A percentile compares a stretch with the other conserved stretches of the same genome.
Evolutionary conservation across 2,329 filamentous ascomycete genomes (phyloP).

Genomic region (Penicillium aurantiogriseum): DNA sequence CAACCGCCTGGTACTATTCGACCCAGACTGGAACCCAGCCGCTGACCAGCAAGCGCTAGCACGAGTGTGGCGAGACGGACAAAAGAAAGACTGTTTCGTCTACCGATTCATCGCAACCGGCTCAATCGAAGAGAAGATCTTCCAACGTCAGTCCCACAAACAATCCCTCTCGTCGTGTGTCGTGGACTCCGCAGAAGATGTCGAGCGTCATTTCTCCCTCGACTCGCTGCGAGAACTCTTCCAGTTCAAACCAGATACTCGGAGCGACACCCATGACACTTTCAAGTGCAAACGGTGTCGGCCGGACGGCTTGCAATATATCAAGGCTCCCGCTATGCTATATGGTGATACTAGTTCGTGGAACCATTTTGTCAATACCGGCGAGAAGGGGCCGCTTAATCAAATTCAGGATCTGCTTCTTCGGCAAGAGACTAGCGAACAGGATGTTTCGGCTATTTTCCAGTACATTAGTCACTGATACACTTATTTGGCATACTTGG

Average conservation of each 20-base stretch:
- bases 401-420: slow-evolving; percentile 88
- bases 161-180: slow-evolving; percentile 95
- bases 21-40: slow-evolving; percentile 97
- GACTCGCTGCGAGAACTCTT: slow-evolving; percentile 91
- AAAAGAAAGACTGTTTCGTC: slow-evolving; percentile 99
- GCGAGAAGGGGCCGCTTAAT: slow-evolving; percentile 63
- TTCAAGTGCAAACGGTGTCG: slow-evolving; percentile 98
- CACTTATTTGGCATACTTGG: neutral
- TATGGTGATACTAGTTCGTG: slow-evolving; percentile 99
- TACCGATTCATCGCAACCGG: slow-evolving; percentile 99
- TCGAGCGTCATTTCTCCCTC: slow-evolving; percentile 92
- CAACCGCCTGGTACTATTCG: slow-evolving; percentile 92
- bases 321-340: slow-evolving; percentile 91
- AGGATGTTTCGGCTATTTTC: slow-evolving; percentile 88
- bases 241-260: slow-evolving; percentile 81
- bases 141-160: slow-evolving; percentile 97
- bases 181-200: slow-evolving; percentile 93
- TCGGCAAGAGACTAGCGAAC: slow-evolving; percentile 75
- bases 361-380: slow-evolving; percentile 92
- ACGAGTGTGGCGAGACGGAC: slow-evolving; percentile 96
- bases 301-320: slow-evolving; percentile 77
- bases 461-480: slow-evolving; percentile 91
- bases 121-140: slow-evolving; percentile 98
- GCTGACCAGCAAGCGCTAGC: slow-evolving; percentile 96
- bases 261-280: slow-evolving; percentile 93